phyloP scores from a whole-genome alignment of 2,329 filamentous ascomycete species.

The Monilinia polystroma region DNA sequence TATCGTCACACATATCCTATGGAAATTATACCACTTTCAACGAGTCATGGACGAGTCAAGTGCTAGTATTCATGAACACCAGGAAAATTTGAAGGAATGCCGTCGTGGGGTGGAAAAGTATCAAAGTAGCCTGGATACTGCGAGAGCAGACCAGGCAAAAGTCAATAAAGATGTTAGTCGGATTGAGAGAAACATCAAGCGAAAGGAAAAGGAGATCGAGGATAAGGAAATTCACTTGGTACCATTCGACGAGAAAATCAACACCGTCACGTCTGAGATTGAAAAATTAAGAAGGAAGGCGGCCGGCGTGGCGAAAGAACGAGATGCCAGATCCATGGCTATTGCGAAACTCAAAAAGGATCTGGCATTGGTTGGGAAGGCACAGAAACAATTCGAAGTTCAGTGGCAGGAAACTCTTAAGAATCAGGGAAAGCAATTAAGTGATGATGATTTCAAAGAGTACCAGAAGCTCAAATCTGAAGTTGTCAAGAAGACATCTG shows the following conservation, averaged over 20 bases:
- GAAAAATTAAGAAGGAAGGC: constrained; percentile 67
- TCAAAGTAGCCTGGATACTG: constrained; percentile 74
- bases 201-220: constrained; percentile 83
- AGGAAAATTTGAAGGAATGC: constrained; percentile 92
- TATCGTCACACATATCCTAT: constrained; percentile 88
- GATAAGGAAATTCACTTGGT: constrained; percentile 82
- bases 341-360: constrained; percentile 78
- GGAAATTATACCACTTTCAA: constrained; percentile 96
- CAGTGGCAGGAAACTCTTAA: constrained; percentile 83
- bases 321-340: constrained; percentile 65
- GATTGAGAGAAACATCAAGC: constrained; percentile 80
- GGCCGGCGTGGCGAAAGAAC: constrained; percentile 70
- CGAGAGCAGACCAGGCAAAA: constrained; percentile 78
- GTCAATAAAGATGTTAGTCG: constrained; percentile 74
- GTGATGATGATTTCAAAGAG: constrained; percentile 81
- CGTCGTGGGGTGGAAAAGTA: constrained; percentile 84
- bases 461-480: constrained; percentile 83
- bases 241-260: constrained; percentile 89
- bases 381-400: constrained; percentile 81
- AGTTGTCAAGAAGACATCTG: constrained; percentile 77
- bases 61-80: constrained; percentile 85
- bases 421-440: constrained; percentile 83
- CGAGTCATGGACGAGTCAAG: constrained; percentile 89
- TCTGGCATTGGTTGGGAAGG: constrained; percentile 81
- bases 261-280: constrained; percentile 70